Evolutionary conservation across 768 basidiomycete species (phyloP).

Genomic region (Amanita molliuscula): DNA sequence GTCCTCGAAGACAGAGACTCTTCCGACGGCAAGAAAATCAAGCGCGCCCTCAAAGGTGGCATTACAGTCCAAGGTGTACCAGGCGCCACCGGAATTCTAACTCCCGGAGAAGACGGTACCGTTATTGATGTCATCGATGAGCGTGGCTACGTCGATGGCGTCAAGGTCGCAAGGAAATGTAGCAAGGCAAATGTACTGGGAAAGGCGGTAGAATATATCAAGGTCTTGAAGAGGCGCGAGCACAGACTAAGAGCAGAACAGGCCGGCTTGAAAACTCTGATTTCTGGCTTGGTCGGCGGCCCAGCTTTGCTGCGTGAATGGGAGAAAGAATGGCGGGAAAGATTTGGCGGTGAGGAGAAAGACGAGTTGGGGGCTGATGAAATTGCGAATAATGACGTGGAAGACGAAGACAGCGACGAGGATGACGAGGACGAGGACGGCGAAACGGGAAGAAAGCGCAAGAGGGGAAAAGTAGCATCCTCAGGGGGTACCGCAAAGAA

Average conservation of each 20-base stretch:
- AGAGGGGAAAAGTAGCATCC: conserved; percentile 44
- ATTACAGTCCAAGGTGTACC: conserved; percentile 25
- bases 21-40: conserved; percentile 32
- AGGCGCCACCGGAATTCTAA: conserved; percentile 17
- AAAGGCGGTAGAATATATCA: conserved; percentile 88
- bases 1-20: conserved; percentile 57
- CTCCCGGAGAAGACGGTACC: conserved; percentile 22
- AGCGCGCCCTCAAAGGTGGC: conserved; percentile 32
- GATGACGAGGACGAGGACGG: conserved; percentile 34
- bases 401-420: conserved; percentile 49
- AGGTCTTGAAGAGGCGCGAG: conserved; percentile 77
- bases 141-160: conserved; percentile 85
- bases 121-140: conserved; percentile 60
- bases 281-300: conserved; percentile 66
- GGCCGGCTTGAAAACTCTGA: conserved; percentile 58
- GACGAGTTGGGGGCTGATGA: conserved; percentile 57
- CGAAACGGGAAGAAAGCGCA: conserved; percentile 45
- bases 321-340: conserved; percentile 64
- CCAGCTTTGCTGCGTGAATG: conserved; percentile 61
- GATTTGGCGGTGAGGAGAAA: conserved; percentile 67
- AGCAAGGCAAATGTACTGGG: conserved; percentile 86
- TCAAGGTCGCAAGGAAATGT: conserved; percentile 84
- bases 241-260: conserved; percentile 62
- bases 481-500: conserved; percentile 13
- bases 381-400: conserved; percentile 39